Evolutionary conservation across 2,329 filamentous ascomycete genomes (phyloP).

Genomic region (Teratosphaeria epicoccoides): DNA sequence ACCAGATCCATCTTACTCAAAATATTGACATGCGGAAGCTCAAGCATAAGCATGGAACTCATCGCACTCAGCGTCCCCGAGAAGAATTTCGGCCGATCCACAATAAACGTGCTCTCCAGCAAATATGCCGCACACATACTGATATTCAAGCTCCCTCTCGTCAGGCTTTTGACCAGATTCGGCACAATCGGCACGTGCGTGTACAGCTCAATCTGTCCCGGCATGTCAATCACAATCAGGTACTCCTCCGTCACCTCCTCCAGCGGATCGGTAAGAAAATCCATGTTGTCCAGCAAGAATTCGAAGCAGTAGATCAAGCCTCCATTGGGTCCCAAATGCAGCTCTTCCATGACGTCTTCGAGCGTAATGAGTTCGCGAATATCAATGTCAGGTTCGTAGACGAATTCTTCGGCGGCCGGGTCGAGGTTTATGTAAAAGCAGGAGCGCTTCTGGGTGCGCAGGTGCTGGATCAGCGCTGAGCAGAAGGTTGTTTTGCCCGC

Average conservation of each 20-base stretch:
- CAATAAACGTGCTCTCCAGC: conserved; percentile 88
- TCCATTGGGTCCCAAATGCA: conserved; percentile 81
- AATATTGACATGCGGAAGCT: conserved; percentile 92
- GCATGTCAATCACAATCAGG: conserved; percentile 97
- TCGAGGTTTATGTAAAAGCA: conserved; percentile 98
- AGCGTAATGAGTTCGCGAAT: conserved; percentile 92
- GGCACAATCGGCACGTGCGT: conserved; percentile 92
- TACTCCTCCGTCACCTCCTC: conserved; percentile 87
- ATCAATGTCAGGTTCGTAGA: conserved; percentile 83
- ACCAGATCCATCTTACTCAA: conserved; percentile 97
- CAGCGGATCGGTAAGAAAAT: conserved; percentile 77
- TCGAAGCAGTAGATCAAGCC: conserved; percentile 95
- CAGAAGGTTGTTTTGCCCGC: conserved; percentile 97
- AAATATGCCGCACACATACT: conserved; percentile 89
- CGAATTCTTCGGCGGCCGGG: conserved; percentile 85
- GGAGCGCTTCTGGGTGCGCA: conserved; percentile 81
- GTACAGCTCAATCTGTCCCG: conserved; percentile 96
- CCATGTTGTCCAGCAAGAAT: conserved; percentile 86
- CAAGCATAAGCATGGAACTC: conserved; percentile 98
- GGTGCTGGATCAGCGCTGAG: conserved; percentile 81
- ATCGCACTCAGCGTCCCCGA: conserved; percentile 90
- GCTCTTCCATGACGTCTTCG: conserved; percentile 93
- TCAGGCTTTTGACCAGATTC: conserved; percentile 69
- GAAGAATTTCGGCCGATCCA: conserved; percentile 96
- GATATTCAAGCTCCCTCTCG: conserved; percentile 73